Conservation (phyloP, 2,329 filamentous ascomycete species). For the Calonectria crousiana region DNA sequence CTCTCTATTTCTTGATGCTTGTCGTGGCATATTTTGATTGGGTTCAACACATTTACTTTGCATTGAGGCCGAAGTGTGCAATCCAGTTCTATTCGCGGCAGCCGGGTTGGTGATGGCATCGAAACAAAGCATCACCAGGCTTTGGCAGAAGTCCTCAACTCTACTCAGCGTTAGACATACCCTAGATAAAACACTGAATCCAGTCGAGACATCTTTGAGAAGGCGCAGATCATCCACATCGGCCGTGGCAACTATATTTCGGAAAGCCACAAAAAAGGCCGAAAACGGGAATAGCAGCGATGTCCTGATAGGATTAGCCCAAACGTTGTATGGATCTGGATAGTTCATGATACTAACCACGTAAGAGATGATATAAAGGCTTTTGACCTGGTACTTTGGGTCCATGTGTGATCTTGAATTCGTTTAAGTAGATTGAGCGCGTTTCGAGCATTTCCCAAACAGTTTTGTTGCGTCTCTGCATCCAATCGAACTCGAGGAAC, state of each 20-base stretch:
- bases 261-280: not conserved
- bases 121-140: not conserved
- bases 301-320: not conserved
- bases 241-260: not conserved
- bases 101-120: not conserved
- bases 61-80: not conserved
- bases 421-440: not conserved
- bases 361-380: not conserved
- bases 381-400: not conserved
- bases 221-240: not conserved
- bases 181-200: not conserved
- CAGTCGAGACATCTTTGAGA: not conserved
- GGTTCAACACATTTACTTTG: not conserved
- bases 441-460: not conserved
- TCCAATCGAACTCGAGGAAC: not conserved
- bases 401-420: not conserved
- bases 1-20: not conserved
- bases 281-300: not conserved
- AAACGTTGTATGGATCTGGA: not conserved
- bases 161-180: not conserved
- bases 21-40: not conserved
- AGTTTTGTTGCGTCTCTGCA: not conserved
- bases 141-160: not conserved
- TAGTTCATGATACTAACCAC: not conserved
- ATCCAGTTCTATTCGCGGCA: not conserved